Percentiles rank a stretch among this genome's conserved stretches.
Conservation (phyloP, 2,329 filamentous ascomycete genomes). For the Diaporthe sp. region DNA sequence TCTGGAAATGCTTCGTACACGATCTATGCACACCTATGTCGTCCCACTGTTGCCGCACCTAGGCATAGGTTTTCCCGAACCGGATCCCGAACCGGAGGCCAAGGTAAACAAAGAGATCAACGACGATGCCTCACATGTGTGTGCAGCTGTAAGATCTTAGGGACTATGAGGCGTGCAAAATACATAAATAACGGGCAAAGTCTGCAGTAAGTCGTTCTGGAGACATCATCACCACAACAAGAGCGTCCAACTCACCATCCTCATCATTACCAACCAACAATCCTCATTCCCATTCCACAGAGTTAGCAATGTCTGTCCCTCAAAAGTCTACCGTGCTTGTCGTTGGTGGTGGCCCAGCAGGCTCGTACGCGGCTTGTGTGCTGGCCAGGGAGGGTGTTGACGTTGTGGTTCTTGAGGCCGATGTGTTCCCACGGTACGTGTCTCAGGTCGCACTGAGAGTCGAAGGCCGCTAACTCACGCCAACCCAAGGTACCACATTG, state of each 20-base stretch:
- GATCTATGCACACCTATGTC: not conserved
- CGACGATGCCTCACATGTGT: not conserved
- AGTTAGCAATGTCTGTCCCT: not conserved
- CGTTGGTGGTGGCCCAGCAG: slow-evolving; percentile 58
- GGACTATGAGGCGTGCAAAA: not conserved
- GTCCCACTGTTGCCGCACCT: not conserved
- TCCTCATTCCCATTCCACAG: too few species aligned
- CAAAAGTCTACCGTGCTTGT: slow-evolving; percentile 52
- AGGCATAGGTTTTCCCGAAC: not conserved
- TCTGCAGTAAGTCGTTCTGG: not conserved
- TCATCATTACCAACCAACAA: not conserved
- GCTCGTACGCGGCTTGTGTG: slow-evolving; percentile 57
- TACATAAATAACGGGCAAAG: not conserved
- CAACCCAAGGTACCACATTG: slow-evolving; percentile 49
- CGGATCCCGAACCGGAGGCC: not conserved
- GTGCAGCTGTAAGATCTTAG: not conserved
- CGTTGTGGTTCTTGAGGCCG: slow-evolving; percentile 57
- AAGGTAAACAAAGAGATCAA: not conserved
- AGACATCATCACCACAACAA: not conserved
- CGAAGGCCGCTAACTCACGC: not conserved
- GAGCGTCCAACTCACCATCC: not conserved
- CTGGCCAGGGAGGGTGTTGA: slow-evolving; percentile 60
- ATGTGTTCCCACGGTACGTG: slow-evolving; percentile 45
- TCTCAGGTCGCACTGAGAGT: slow-evolving; percentile 34
- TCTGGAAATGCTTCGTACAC: not conserved